These are phyloP conservation scores for Astragalus glycyphyllos DNA, from an alignment of 306 rosid species.

Conservation along the genomic window DNA sequence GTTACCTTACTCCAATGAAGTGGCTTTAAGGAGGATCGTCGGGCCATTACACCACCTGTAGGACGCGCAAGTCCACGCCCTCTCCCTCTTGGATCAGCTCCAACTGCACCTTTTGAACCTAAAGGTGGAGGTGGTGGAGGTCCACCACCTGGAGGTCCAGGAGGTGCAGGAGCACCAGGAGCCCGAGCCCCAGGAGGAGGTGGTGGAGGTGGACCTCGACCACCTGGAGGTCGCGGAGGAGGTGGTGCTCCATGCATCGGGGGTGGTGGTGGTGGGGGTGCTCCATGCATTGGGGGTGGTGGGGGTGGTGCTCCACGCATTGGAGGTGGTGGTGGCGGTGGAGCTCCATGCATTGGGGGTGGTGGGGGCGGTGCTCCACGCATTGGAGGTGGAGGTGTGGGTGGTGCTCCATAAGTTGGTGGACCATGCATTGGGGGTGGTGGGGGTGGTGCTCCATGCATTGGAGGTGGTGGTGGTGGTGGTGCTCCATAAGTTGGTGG, in stretches of 20 bases:
- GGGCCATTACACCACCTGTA: conserved; percentile 57
- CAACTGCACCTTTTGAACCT: conserved; percentile 57
- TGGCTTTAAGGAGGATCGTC: conserved; percentile 80
- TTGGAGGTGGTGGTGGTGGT: conserved; percentile 49
- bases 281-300: conserved; percentile 42
- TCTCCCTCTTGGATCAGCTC: conserved; percentile 68
- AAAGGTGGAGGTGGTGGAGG: conserved; percentile 63
- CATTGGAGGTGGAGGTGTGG: conserved; percentile 32
- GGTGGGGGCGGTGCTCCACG: conserved; percentile 44
- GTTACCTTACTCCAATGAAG: conserved; percentile 94
- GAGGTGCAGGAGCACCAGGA: conserved; percentile 64
- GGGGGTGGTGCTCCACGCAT: conserved; percentile 28
- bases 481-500: neutral
- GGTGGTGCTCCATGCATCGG: conserved; percentile 50
- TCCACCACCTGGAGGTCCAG: conserved; percentile 64
- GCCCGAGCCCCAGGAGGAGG: conserved; percentile 50
- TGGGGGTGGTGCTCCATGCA: conserved; percentile 30
- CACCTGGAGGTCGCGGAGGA: conserved; percentile 57
- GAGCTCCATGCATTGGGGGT: neutral
- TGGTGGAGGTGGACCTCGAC: conserved; percentile 51
- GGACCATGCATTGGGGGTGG: neutral
- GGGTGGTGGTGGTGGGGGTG: conserved; percentile 57
- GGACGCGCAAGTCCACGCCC: conserved; percentile 85
- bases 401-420: conserved; percentile 11
- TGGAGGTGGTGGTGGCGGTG: conserved; percentile 28